Base-by-base conservation (phyloP, 176 grass and related monocot genomes). In the Zizania latifolia region DNA sequence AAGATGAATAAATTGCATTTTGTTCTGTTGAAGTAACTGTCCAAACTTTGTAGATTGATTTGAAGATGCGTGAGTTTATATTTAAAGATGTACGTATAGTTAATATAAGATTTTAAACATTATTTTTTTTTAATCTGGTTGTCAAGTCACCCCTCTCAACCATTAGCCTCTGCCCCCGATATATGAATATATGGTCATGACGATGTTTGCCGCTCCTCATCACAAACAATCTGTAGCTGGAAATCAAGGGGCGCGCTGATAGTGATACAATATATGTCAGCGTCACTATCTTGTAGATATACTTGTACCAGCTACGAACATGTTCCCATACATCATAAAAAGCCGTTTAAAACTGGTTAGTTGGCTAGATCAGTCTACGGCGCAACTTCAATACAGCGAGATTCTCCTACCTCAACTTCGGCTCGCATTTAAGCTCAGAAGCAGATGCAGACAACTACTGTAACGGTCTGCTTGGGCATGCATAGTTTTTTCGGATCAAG, bases 131-230 rank as follows among this genome's bases (percentile, higher is more conserved):
- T n/a, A n/a, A n/a, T n/a, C n/a, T n/a, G n/a, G n/a, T n/a, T n/a
- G n/a, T n/a, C n/a, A n/a, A n/a, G n/a, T n/a, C n/a, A n/a, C n/a
- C n/a, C n/a, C n/a, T n/a, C n/a, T n/a, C n/a, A n/a, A n/a, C n/a
- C n/a, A n/a, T n/a, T n/a, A n/a, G n/a, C n/a, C n/a, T n/a, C n/a
- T n/a, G n/a, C n/a, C n/a, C n/a, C n/a, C n/a, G n/a, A n/a, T n/a
- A n/a, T n/a, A n/a, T n/a, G n/a, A 5, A 8, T n/a, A 22, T 31
- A 22, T 21, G 48, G 45, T 34, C 11, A 67, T 78, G 41, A 1
- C n/a, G 7, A 28, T 78, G 85, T 82, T 65, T 65, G 85, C 68
- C 21, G 60, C 48, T 57, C 45, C 75, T 56, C 60, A 28, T 34
- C 74, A 28, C 78, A 61, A 24, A 19, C 28, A 34, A 28, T 36